Base-by-base conservation (phyloP, 2,329 filamentous ascomycete genomes). In the Penicillium sp. region DNA sequence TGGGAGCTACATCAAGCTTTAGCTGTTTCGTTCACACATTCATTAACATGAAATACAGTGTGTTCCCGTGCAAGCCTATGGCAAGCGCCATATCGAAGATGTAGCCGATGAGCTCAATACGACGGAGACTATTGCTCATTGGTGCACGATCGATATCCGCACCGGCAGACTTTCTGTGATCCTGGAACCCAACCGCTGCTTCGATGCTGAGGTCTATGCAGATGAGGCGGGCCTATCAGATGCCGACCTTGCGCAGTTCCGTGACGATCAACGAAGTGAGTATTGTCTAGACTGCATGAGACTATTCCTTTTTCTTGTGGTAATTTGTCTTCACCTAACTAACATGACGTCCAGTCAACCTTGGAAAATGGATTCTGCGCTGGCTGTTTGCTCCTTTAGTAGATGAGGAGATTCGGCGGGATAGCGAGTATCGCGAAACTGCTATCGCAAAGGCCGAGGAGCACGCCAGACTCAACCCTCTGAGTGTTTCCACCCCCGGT, bases 131-230 rank as follows among this genome's bases (percentile, higher is more conserved):
- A 91, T 98, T 39, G 90, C 93, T 5, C 93, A 96, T 53, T 99
- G 95, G 95, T 99, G 95, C 71, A 91, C 91, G 1, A 90, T 98
- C 52, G 92, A 99, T 69, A 93, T 93, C 21, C 89, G 93, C 65
- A 98, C 93, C 5, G 95, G 95, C 35, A 91, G 90, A 60, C 80
- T 99, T 54, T 93, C 92, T 2, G 93, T 97, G 3, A 88, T 96
- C 19, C 76, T 99, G 19, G 95, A 99, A 70, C 91, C 93, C 41
- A 96, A 95, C 68, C 96, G 96, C 65, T 97, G 93, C 72, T 99
- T 99, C 66, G 95, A 99, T 75, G 95, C 93, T 16, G 95, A 99
- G 70, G 90, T 96, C 74, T 99, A 99, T 72, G 93, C 92, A 1
- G 95, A 99, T 71, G 93, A 98, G 75, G 79, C 96, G 35, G 81